A percentile compares a stretch with the other conserved stretches of the same genome.
phyloP scores from a whole-genome alignment of 179 eudicot genomes.

The Carnegiea gigantea region DNA sequence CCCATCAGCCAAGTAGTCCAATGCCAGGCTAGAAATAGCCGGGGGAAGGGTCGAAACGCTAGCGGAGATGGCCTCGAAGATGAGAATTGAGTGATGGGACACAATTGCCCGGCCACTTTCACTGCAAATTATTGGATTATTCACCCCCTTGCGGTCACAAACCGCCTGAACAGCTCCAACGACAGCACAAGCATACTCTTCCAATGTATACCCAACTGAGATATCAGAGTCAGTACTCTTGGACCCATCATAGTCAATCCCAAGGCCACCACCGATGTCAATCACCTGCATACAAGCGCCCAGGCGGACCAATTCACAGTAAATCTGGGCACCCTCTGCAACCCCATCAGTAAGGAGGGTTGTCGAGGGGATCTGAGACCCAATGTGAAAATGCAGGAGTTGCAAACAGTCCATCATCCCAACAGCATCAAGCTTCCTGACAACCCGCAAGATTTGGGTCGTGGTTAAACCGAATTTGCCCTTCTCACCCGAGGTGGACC shows the following conservation, averaged over 20 bases:
- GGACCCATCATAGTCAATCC: constrained; percentile 92
- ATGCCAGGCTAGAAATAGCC: constrained; percentile 32
- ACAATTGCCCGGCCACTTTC: constrained; percentile 94
- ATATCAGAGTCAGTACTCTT: constrained; percentile 66
- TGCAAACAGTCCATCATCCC: constrained; percentile 89
- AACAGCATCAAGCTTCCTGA: constrained; percentile 50
- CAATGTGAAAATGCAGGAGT: constrained; percentile 87
- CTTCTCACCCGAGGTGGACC: constrained; percentile 94
- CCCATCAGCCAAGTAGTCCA: constrained; percentile 45
- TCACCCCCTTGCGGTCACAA: constrained; percentile 58
- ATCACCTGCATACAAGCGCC: constrained; percentile 83
- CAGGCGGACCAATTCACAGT: constrained; percentile 67
- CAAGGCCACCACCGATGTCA: constrained; percentile 92
- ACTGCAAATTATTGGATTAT: constrained; percentile 68
- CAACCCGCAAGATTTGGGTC: constrained; percentile 70
- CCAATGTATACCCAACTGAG: constrained; percentile 68
- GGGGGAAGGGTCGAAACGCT: constrained; percentile 25
- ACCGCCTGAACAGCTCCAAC: constrained; percentile 54
- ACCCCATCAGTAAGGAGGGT: constrained; percentile 70
- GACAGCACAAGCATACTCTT: constrained; percentile 83
- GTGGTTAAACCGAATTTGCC: constrained; percentile 87
- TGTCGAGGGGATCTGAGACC: constrained; percentile 92
- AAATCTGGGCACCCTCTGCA: constrained; percentile 79
- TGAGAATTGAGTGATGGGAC: constrained; percentile 79
- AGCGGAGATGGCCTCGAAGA: constrained; percentile 74